Base-by-base conservation (phyloP, 345 rosid genomes). In the Tarenaya hassleriana region DNA sequence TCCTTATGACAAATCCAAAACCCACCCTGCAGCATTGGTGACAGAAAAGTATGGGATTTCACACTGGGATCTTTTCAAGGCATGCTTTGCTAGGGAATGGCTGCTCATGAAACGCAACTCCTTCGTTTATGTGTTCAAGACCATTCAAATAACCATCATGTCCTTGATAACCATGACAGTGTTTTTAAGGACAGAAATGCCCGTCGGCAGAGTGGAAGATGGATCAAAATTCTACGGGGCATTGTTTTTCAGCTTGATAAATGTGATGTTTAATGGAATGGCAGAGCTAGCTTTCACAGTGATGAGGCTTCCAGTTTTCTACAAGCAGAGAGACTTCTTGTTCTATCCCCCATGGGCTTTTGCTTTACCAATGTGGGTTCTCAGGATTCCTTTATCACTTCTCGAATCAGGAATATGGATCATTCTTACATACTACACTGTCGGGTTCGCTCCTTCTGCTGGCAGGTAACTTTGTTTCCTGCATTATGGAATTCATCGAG, bases 321-420 rank as follows among this genome's bases (percentile, higher is more conserved):
- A 54, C 60, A 80, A 84, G 69, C 92, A 84, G 56, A 78, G 92
- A 12, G 85, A 84, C 58, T 69, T 73, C 58, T 67, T 73, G 33
- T 84, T 84, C 70, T 84, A 56, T 61, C 94, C 94, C 27, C 45
- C 83, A 3, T 84, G 94, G 94, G 81, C 88, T 27, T 81, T 70
- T 45, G 74, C 67, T n/a, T 66, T 84, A 15, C 88, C 94, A 8
- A 74, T 74, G 1, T 81, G 76, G 75, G 43, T 84, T 31, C 75
- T 84, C 16, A 69, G 75, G 64, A 78, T 84, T 66, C 94, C 94
- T 0, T 31, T 78, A n/a, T 78, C 94, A 29, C 33, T 84, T 50
- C 29, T 81, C 10, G 94, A 84, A 49, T 75, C 82, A 0, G 81
- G 65, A 4, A 71, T 84, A 34, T 84, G 88, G 88, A 68, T 78